A percentile compares a stretch with the other conserved stretches of the same genome.
phyloP scores from a whole-genome alignment of 1,139 yeast species.

The Yamadazyma mexicana region DNA sequence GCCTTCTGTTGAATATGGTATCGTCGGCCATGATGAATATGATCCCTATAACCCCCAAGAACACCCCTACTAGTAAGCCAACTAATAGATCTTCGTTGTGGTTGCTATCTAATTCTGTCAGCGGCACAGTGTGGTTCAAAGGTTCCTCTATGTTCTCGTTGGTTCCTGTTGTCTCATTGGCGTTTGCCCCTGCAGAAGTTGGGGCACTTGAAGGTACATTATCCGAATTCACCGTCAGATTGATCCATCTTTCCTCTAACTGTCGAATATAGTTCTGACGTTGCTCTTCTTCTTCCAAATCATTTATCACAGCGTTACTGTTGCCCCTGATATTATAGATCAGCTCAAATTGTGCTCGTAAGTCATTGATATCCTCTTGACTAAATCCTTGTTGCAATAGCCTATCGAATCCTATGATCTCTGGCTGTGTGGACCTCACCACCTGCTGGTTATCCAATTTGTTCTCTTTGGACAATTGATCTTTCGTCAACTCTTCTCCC shows the following conservation, averaged over 20 bases:
- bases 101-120: slow-evolving; percentile 33
- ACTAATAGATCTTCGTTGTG: slow-evolving; percentile 59
- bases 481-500: slow-evolving; percentile 63
- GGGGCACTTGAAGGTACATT: slow-evolving; percentile 4
- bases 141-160: slow-evolving; percentile 11
- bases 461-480: slow-evolving; percentile 65
- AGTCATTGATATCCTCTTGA: slow-evolving; percentile 67
- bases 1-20: slow-evolving; percentile 55
- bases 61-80: slow-evolving; percentile 63
- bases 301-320: slow-evolving; percentile 29
- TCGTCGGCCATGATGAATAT: slow-evolving; percentile 58
- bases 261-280: slow-evolving; percentile 49
- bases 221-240: slow-evolving; percentile 55
- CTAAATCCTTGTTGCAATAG: slow-evolving; percentile 80
- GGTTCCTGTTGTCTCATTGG: slow-evolving; percentile 6
- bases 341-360: slow-evolving; percentile 71
- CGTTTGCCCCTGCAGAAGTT: slow-evolving; percentile 5
- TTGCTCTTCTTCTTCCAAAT: slow-evolving; percentile 43
- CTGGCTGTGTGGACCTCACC: slow-evolving; percentile 55
- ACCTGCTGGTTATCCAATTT: slow-evolving; percentile 54
- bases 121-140: slow-evolving; percentile 19
- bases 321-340: slow-evolving; percentile 41
- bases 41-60: slow-evolving; percentile 61
- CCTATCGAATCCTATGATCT: slow-evolving; percentile 83
- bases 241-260: slow-evolving; percentile 89